Evolutionary conservation across 352 stramenopile species (phyloP).

Genomic region (Stephanocyclus meneghinianus): DNA sequence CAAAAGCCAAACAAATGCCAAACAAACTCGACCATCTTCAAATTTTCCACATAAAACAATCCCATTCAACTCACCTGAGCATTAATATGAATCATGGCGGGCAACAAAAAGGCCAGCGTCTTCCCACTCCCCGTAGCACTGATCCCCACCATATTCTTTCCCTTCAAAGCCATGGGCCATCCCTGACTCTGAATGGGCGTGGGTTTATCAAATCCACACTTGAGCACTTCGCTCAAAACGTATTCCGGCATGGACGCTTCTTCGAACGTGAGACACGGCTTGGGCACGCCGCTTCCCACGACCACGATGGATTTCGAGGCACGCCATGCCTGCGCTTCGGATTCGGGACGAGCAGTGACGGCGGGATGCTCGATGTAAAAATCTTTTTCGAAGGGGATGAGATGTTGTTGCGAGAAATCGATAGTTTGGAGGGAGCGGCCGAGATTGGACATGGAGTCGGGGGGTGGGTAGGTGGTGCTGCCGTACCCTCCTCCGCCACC

Average conservation of each 20-base stretch:
- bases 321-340: constrained; percentile 89
- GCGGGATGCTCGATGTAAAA: constrained; percentile 99
- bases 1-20: neutral
- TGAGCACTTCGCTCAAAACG: constrained; percentile 95
- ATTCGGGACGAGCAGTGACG: constrained; percentile 88
- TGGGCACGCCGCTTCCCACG: constrained; percentile 93
- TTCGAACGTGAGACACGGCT: constrained; percentile 92
- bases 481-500: constrained; percentile 35
- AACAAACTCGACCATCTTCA: neutral
- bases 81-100: constrained; percentile 99
- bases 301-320: constrained; percentile 92
- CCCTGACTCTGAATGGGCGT: constrained; percentile 93
- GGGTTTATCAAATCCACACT: constrained; percentile 92
- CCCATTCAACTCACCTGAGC: constrained; percentile 89
- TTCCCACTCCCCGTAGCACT: constrained; percentile 95
- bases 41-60: neutral
- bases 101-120: constrained; percentile 97
- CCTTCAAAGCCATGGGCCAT: constrained; percentile 97
- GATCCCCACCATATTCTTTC: constrained; percentile 98
- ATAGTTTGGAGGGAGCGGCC: constrained; percentile 90
- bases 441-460: constrained; percentile 54
- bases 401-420: constrained; percentile 90
- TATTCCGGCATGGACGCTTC: constrained; percentile 91
- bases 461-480: constrained; percentile 51
- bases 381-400: constrained; percentile 98